Percentiles rank a stretch among this genome's conserved stretches.
Conservation (phyloP, 2,329 filamentous ascomycete genomes). For the Sordariomycetes sp. region DNA sequence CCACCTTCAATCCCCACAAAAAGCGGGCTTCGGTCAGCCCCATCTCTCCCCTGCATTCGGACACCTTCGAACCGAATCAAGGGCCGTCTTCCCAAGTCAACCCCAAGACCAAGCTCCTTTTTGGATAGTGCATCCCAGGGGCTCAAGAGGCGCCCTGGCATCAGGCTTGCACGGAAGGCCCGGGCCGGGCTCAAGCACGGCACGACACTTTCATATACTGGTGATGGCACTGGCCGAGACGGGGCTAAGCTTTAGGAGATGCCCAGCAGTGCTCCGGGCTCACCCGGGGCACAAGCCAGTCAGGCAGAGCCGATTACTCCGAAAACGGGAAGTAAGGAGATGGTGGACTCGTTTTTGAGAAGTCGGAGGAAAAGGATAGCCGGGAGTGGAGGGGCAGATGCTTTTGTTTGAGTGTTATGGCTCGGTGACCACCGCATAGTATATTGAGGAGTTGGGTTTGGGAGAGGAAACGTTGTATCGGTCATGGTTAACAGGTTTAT, state of each 20-base stretch:
- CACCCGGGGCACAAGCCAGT: neutral
- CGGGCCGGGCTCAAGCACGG: slow-evolving; percentile 5
- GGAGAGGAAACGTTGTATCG: neutral
- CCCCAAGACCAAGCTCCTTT: neutral
- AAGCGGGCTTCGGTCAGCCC: slow-evolving; percentile 12
- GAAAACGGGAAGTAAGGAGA: slow-evolving; percentile 32
- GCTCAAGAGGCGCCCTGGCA: neutral
- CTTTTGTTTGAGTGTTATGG: slow-evolving; percentile 15
- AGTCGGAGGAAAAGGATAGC: slow-evolving; percentile 31
- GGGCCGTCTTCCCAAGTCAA: slow-evolving; percentile 5
- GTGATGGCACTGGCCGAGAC: neutral
- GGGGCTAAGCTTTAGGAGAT: neutral
- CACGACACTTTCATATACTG: neutral
- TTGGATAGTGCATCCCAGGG: neutral
- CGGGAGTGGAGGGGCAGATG: slow-evolving; percentile 23
- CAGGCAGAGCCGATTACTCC: neutral
- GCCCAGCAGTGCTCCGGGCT: neutral
- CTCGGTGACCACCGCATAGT: neutral
- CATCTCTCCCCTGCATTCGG: slow-evolving; percentile 14
- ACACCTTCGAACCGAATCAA: slow-evolving; percentile 3
- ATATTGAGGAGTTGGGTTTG: neutral
- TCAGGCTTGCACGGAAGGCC: slow-evolving; percentile 7
- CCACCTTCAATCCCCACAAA: slow-evolving; percentile 6
- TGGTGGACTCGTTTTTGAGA: slow-evolving; percentile 44
- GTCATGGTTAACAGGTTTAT: neutral